Evolutionary conservation across 2,329 filamentous ascomycete species (phyloP), one percentile per base, ranked within the genome.

Genomic region (Penicillium sp.): DNA sequence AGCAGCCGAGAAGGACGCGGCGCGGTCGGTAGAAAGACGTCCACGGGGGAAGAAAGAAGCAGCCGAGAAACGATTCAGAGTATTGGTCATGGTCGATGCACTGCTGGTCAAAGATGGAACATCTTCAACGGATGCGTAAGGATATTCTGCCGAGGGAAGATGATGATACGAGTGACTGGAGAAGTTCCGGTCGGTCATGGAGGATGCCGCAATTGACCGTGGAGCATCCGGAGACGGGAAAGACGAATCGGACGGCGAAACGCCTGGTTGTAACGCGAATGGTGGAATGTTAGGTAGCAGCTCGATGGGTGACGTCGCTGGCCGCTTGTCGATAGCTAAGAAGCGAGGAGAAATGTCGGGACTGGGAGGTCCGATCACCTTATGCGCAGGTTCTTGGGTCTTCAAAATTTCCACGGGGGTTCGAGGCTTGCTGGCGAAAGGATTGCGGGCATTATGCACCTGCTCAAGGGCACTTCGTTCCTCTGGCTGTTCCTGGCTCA

Each of bases 101-200:
- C 78, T 80, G 64, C 79, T 80, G 27, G 77, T 81, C 33, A 81
- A 67, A 27, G 79, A 81, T 17, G 79, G 79, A 4, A 81, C 77
- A 71, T 81, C 79, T 43, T 81, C 79, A 42, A 75, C 70, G 1
- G 79, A 81, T 37, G 71, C 71, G 41, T 78, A 76, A 35, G 73
- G 70, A 57, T 71, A 70, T 17, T 78, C 75, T 41, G 73, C 75
- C 50, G 73, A 68, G 43, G 69, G 68, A 23, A 71, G 70, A 42
- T 79, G 73, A 43, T 71, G 64, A 41, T 72, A 73, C 2, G 70
- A 70, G 40, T 71, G 69, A 29, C 70, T 71, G 62, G 69, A 73
- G 33, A 73, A 72, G 25, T 73, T 71, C 45, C 72, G 76, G 47
- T 79, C 77, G 3, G 72, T 77, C 42, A 77, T 75, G 9, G 76